Base-by-base conservation (phyloP, 805 yeast species). In the Cyberlindnera maritima region DNA sequence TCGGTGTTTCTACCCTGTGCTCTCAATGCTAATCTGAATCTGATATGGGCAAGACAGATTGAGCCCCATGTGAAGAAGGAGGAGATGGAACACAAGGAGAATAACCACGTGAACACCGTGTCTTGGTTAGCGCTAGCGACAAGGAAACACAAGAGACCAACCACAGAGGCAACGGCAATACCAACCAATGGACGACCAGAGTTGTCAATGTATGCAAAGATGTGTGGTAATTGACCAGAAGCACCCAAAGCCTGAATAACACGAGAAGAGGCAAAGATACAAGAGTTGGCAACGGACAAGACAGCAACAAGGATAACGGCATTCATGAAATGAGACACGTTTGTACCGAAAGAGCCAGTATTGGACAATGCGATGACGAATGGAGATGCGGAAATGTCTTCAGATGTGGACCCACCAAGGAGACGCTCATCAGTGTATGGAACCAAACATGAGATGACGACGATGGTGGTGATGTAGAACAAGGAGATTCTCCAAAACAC, bases 401-500 rank as follows among this genome's bases (percentile, higher is more conserved):
- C 80, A 32, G 71, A 72, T 39, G 75, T 63, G 28, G 75, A 65
- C 49, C 79, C 80, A 28, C 67, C 67, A 44, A 75, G 48, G 43
- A 85, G 64, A 49, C 79, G 65, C 3, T 62, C 57, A 51, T 80
- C 77, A 49, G 67, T 72, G 61, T 75, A 83, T 14, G 94, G 92
- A 12, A 88, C 94, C 48, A 88, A 70, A 56, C 85, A 79, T 36
- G 90, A 85, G 56, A 72, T 77, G 55, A 75, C 71, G 47, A 67
- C 81, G 61, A 67, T 76, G 51, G 82, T 72, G 11, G 75, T 68
- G 62, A 88, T 72, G 68, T 88, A 88, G 62, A 87, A 86, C 55
- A 85, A 64, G 14, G 82, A 68, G 47, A 87, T 82, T 67, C 94
- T 76, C 91, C 92, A 86, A 68, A 88, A 85, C 3, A 85, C 88